phyloP scores from a whole-genome alignment of 352 stramenopile genomes.

The Phytophthora tubulina region DNA sequence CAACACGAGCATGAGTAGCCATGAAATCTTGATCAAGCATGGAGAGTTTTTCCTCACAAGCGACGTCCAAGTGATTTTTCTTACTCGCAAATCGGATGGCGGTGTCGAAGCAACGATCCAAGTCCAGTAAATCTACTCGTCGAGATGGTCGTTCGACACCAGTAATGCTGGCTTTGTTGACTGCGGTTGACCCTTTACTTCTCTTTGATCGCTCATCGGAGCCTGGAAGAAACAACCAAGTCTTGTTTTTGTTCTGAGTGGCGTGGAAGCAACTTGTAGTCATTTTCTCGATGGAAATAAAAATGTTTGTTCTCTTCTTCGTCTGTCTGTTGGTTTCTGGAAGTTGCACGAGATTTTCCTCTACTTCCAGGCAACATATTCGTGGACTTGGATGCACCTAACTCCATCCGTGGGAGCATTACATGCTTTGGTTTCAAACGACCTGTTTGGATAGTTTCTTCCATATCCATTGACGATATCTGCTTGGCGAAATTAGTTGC shows the following conservation, averaged over 20 bases:
- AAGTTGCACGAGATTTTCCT: background rate
- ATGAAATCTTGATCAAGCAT: constrained; percentile 79
- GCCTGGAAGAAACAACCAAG: constrained; percentile 76
- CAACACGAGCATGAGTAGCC: constrained; percentile 59
- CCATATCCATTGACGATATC: constrained; percentile 25
- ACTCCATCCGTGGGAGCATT: constrained; percentile 52
- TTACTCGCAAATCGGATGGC: constrained; percentile 72
- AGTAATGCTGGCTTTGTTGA: constrained; percentile 53
- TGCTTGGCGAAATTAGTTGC: constrained; percentile 41
- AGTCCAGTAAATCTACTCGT: constrained; percentile 72
- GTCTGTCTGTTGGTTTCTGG: constrained; percentile 34
- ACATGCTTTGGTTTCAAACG: constrained; percentile 40
- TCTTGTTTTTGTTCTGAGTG: constrained; percentile 75
- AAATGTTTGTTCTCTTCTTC: constrained; percentile 63
- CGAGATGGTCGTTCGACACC: constrained; percentile 69
- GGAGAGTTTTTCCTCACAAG: constrained; percentile 55
- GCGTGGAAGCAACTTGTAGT: constrained; percentile 76
- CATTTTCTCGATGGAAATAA: constrained; percentile 81
- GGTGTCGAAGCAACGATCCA: constrained; percentile 74
- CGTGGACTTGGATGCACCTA: constrained; percentile 32
- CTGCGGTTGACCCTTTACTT: constrained; percentile 49
- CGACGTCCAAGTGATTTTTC: constrained; percentile 55
- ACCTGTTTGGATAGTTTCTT: background rate
- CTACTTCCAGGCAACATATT: constrained; percentile 17
- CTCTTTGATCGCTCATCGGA: constrained; percentile 68